Base-by-base conservation (phyloP, 768 basidiomycete genomes). In the Tulasnella sp. region DNA sequence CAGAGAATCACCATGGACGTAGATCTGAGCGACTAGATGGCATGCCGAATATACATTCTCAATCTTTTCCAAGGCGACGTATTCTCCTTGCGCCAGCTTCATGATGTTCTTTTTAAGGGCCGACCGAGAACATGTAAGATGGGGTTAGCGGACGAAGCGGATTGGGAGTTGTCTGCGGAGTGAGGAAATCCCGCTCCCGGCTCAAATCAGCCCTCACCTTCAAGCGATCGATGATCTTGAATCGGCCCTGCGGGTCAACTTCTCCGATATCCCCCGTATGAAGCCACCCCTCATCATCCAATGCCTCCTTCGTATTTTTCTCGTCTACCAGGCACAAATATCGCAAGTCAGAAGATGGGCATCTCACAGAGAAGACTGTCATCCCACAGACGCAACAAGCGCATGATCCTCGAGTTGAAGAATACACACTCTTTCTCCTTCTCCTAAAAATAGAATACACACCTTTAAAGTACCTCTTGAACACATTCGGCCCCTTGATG, bases 11-110 rank as follows among this genome's bases (percentile, higher is more conserved):
- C 91, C 94, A 67, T 99, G 85, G 45, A 98, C 84, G 68, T 84
- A 91, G 61, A 93, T 76, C 66, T 92, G 85, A 38, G 80, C 77
- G 55, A 89, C 79, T 43, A 87, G 66, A 4, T 89, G 82, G 48
- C 78, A 78, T 56, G 81, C 74, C 64, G 76, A 76, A 69, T 90
- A 92, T n/a, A 48, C 46, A 67, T 86, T 87, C 72, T 97, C 92
- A 51, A 96, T 78, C 73, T 92, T 96, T 73, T 99, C 94, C 49
- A 98, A 77, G 42, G 94, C 94, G 57, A 99, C 94, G 68, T 97
- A 99, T 73, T 99, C 96, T 62, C 94, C 94, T 72, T 99, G 94
- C 10, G 87, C 76, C 48, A 99, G 86, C 72, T 99, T 99, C 86
- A 97, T 90, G 69, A 99, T 92, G 72, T 99, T 99, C 89, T 99